Evolutionary conservation across 192 early-diverging fungal species (phyloP), one percentile per base, ranked within the genome.

Genomic region (Tieghemiomyces parasiticus): DNA sequence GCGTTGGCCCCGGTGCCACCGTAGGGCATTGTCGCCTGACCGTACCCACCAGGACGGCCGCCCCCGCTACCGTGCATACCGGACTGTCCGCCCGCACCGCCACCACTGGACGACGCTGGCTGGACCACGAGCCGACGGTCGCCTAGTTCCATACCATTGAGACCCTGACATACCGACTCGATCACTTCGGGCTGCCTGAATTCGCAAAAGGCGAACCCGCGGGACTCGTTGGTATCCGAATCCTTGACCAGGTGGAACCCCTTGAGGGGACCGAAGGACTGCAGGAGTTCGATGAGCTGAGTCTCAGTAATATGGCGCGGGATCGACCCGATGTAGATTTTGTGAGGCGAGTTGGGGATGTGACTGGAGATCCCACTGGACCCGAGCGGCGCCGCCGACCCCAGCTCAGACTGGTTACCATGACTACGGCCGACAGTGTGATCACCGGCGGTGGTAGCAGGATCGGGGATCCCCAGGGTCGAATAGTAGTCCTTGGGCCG

Each of bases 191-290:
- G 82, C 67, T 96, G 89, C 20, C 77, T 75, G 61, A 92, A 99
- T 72, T 99, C 95, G 67, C 92, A 95, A 62, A 99, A 96, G 2
- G 93, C 95, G 76, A 89, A 96, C 1, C 95, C 95, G 73, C 90
- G 89, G 51, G 91, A 94, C 53, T 77, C 56, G 3, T 81, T 79
- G 6, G 81, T 85, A 28, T 71, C 71, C 32, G 63, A 76, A 53
- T 95, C 94, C 65, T 89, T 92, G 9, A 99, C 92, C 35, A 99
- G 65, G 64, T 95, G 93, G 66, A 99, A 99, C 0, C 89, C 82
- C 49, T 81, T 75, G 28, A 99, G 74, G 67, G 90, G 85, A 50
- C 95, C 95, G 85, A 99, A 99, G 0, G 95, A 81, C 42, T 83
- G 81, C 63, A 99, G 67, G 28, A 99, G 71, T 55, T 99, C 94